Base-by-base conservation (phyloP, 2,329 filamentous ascomycete species). In the Harringtonia lauricola region DNA sequence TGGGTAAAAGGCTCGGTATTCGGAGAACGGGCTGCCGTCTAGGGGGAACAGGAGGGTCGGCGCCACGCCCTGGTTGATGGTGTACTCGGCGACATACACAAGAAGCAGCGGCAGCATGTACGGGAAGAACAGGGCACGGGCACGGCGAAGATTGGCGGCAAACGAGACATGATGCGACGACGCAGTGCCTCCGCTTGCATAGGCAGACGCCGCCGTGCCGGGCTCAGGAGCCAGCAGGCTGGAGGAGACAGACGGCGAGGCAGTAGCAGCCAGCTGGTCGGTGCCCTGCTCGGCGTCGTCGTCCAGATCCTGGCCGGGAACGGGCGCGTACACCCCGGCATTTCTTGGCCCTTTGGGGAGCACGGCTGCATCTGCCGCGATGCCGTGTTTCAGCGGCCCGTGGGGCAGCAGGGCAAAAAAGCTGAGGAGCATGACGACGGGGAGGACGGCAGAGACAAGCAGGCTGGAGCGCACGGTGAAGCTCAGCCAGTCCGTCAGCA, bases 81-180 rank as follows among this genome's bases (percentile, higher is more conserved):
- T 94, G 60, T 98, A 98, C 66, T 98, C 92, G 45, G 89, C 87
- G 30, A 96, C 76, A 60, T 95, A 98, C 26, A 98, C 92, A 15
- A 96, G 67, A 29, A 96, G 71, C 14, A 98, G 72, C 0, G 92
- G 92, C 4, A 94, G 71, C 88, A 98, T 96, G 60, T 81, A 82
- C 0, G 78, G 78, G 36, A 94, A 67, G 57, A 95, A 82, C 2
- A 96, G 69, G 1, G 72, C 69, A 48, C 66, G 72, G 0, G 83
- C 77, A 5, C 86, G 81, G n/a, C 65, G 66, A 29, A 96, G 61
- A 44, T 79, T 75, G n/a, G 60, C 54, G 14, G 51, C 48, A 19
- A 80, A 59, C 0, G 61, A 41, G 8, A 33, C n/a, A 24, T 26
- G 40, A 3, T 13, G 7, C 18, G 28, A 15, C 29, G 17, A 15